Base-by-base conservation (phyloP, 2,329 filamentous ascomycete genomes). In the Aspergillus ruber region DNA sequence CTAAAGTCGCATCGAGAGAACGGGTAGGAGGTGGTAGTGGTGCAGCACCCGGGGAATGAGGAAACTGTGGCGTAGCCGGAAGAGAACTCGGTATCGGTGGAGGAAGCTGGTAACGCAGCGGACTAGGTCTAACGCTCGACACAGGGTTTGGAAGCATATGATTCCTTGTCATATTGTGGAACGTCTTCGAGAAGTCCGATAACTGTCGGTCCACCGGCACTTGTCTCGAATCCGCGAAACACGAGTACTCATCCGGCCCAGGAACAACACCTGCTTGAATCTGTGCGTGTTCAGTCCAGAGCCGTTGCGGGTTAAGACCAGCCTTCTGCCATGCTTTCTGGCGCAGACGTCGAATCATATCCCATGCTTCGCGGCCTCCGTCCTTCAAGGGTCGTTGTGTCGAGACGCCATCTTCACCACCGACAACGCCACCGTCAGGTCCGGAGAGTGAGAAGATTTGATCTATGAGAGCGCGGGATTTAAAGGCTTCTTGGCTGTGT, bases 321-420 rank as follows among this genome's bases (percentile, higher is more conserved):
- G 71, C 72, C 51, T 71, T 74, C 50, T 73, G 68, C 73, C 73
- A 75, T 41, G 71, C 72, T 42, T 74, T 72, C 38, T 72, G 68
- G 3, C 73, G 70, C 17, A 75, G 62, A 13, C 70, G 62, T 27
- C 70, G 68, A 47, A 75, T 68, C 72, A 74, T 74, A 42, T 71
- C 67, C 72, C 72, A 75, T 9, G 72, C 72, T 58, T 75, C 71
- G 40, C 68, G 65, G n/a, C 72, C 73, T 13, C 72, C 72, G 44
- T 75, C 72, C 46, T 71, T 70, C 2, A 75, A 49, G 1, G 72
- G 72, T 17, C 71, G 58, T 44, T 71, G 68, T 1, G 67, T 68
- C 5, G 69, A 68, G 25, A 71, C 60, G 13, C 71, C 71, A 48
- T 74, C 68, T 54, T 73, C 67, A 3, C 69, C 69, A 21, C 71